Evolutionary conservation across 2,329 filamentous ascomycete genomes (phyloP).

Genomic region (Pseudomassariella vexata): DNA sequence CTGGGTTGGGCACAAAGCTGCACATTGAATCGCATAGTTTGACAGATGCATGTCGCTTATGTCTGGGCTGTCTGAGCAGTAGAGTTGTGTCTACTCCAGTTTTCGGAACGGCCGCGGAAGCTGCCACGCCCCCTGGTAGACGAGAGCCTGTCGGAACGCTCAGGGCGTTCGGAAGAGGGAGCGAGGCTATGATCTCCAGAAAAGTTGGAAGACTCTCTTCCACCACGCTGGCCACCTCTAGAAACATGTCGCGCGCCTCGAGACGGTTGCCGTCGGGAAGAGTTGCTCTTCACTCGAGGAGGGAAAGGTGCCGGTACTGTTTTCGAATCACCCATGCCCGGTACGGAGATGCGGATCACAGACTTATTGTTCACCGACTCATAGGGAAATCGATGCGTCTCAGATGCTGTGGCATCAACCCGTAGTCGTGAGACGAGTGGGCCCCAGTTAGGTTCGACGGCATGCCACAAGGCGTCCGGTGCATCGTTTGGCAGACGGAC

Average conservation of each 20-base stretch:
- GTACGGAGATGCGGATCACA: conserved; percentile 34
- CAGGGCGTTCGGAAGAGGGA: conserved; percentile 5
- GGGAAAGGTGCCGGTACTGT: conserved; percentile 19
- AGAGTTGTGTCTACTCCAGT: conserved; percentile 15
- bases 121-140: conserved; percentile 13
- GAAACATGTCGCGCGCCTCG: conserved; percentile 10
- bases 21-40: too few relatives aligned
- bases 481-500: conserved; percentile 61
- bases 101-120: conserved; percentile 16
- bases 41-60: too few relatives aligned
- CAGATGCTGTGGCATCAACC: conserved; percentile 40
- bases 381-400: conserved; percentile 33
- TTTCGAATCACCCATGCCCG: conserved; percentile 36
- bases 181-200: conserved; percentile 7
- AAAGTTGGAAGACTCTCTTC: conserved; percentile 10
- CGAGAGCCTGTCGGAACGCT: conserved; percentile 9
- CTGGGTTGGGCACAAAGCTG: too few relatives aligned
- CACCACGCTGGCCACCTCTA: conserved; percentile 13
- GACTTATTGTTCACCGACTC: conserved; percentile 33
- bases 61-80: conserved; percentile 5
- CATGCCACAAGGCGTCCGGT: conserved; percentile 58
- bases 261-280: conserved; percentile 12
- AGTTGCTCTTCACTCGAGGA: conserved; percentile 15
- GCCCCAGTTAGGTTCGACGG: conserved; percentile 48
- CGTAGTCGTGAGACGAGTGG: conserved; percentile 46